These are phyloP conservation scores for Sporothrix phasma DNA, from an alignment of 2,329 filamentous ascomycete species.

Conservation along the genomic window DNA sequence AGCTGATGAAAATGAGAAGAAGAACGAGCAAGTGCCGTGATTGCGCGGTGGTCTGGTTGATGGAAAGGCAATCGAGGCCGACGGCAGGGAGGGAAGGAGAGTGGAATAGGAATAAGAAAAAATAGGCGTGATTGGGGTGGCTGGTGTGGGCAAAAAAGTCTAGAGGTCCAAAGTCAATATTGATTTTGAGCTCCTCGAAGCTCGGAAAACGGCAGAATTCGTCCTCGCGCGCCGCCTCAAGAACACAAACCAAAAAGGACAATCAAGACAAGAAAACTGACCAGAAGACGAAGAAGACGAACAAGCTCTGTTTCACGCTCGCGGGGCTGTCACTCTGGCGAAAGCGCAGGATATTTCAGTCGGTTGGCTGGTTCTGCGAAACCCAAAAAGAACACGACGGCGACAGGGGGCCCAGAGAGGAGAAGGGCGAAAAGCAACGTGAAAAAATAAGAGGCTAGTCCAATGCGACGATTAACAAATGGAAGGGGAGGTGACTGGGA, in stretches of 20 bases:
- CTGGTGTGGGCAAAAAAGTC: conserved; percentile 2
- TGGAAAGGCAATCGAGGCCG: neutral
- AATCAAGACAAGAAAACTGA: neutral
- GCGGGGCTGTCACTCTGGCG: conserved; percentile 9
- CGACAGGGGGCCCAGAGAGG: neutral
- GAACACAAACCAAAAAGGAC: neutral
- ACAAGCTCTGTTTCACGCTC: neutral
- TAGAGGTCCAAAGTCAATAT: conserved; percentile 15
- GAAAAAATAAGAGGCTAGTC: conserved; percentile 10
- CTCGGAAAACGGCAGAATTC: neutral
- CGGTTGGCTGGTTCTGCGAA: conserved; percentile 12
- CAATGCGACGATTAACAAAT: conserved; percentile 12
- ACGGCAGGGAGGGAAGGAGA: conserved; percentile 5
- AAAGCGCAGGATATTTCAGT: conserved; percentile 2
- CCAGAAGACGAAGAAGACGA: neutral
- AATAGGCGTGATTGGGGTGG: neutral
- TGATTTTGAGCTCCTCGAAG: conserved; percentile 13
- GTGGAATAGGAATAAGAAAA: neutral
- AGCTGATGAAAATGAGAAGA: neutral
- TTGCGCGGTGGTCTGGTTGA: neutral
- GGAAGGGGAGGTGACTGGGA: neutral
- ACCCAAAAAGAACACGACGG: neutral
- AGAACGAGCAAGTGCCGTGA: neutral
- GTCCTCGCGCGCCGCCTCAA: neutral
- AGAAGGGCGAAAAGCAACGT: conserved; percentile 7